Percentiles rank a stretch among this genome's conserved stretches.
Evolutionary conservation across 306 rosid genomes (phyloP).

Genomic region (Acacia crassicarpa): DNA sequence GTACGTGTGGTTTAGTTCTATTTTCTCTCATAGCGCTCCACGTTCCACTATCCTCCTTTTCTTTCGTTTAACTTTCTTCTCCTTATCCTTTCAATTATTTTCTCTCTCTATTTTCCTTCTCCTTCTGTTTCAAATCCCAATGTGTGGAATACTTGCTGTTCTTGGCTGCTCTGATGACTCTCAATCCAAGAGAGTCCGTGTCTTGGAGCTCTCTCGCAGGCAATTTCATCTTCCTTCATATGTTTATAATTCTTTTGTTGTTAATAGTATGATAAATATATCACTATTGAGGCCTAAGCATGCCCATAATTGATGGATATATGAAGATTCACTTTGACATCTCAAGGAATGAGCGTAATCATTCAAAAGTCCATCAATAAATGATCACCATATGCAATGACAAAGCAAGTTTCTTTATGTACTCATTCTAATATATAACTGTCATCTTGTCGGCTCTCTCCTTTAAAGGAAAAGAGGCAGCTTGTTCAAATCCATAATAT

Average conservation of each 20-base stretch:
- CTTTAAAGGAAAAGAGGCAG: not conserved
- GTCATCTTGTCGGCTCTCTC: not conserved
- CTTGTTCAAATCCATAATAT: not conserved
- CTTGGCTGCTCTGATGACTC: conserved; percentile 89
- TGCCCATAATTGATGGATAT: not conserved
- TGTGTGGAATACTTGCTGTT: conserved; percentile 98
- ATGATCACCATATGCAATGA: no score
- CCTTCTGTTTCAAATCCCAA: not conserved
- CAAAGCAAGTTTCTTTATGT: no score
- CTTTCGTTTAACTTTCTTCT: not conserved
- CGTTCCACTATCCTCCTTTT: not conserved
- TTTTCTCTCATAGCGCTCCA: not conserved
- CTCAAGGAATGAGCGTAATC: no score
- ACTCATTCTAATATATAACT: not conserved
- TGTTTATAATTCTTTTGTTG: not conserved
- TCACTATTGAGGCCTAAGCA: not conserved
- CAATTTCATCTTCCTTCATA: not conserved
- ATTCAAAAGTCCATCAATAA: no score
- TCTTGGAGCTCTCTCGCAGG: conserved; percentile 74
- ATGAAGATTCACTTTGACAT: not conserved
- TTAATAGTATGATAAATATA: no score
- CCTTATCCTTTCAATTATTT: not conserved
- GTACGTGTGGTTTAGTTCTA: conserved; percentile 29
- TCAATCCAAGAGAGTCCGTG: conserved; percentile 83
- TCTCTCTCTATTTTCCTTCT: not conserved